phyloP scores from a whole-genome alignment of 1,139 yeast species.

The Zygotorulaspora mrakii region DNA sequence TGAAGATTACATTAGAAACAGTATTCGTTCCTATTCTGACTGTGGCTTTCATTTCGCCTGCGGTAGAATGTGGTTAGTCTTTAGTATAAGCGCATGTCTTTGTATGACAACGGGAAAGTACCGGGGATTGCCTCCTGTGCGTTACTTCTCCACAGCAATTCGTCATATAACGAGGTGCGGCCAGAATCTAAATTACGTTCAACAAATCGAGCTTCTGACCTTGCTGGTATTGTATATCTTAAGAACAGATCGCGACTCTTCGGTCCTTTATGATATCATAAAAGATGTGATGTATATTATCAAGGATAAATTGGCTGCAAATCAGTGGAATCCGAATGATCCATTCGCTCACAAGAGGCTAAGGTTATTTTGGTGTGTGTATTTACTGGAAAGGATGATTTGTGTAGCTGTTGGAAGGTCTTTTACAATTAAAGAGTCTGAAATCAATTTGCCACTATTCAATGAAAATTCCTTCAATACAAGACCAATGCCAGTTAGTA shows the following conservation, averaged over 20 bases:
- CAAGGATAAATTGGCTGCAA: slow-evolving; percentile 38
- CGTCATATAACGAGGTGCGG: slow-evolving; percentile 48
- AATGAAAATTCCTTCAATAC: slow-evolving; percentile 29
- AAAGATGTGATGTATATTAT: slow-evolving; percentile 48
- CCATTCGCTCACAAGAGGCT: slow-evolving; percentile 39
- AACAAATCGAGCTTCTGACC: slow-evolving; percentile 48
- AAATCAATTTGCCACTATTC: slow-evolving; percentile 49
- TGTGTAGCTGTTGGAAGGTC: slow-evolving; percentile 55
- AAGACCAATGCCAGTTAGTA: slow-evolving; percentile 13
- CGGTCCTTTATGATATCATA: slow-evolving; percentile 48
- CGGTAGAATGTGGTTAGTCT: slow-evolving; percentile 50
- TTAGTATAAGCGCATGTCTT: slow-evolving; percentile 47
- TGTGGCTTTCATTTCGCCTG: slow-evolving; percentile 47
- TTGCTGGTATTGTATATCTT: slow-evolving; percentile 50
- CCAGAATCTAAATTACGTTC: slow-evolving; percentile 39
- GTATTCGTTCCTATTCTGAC: slow-evolving; percentile 35
- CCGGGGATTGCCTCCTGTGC: slow-evolving; percentile 47
- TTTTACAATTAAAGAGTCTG: slow-evolving; percentile 45
- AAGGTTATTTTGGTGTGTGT: slow-evolving; percentile 58
- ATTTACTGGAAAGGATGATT: slow-evolving; percentile 52
- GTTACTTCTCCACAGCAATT: slow-evolving; percentile 52
- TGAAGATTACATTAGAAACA: slow-evolving; percentile 41
- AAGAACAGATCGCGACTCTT: slow-evolving; percentile 55
- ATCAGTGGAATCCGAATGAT: slow-evolving; percentile 40
- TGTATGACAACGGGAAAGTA: slow-evolving; percentile 51